These are phyloP conservation scores for Fusarium abutilonis DNA, from an alignment of 2,329 filamentous ascomycete genomes.

Conservation along the genomic window DNA sequence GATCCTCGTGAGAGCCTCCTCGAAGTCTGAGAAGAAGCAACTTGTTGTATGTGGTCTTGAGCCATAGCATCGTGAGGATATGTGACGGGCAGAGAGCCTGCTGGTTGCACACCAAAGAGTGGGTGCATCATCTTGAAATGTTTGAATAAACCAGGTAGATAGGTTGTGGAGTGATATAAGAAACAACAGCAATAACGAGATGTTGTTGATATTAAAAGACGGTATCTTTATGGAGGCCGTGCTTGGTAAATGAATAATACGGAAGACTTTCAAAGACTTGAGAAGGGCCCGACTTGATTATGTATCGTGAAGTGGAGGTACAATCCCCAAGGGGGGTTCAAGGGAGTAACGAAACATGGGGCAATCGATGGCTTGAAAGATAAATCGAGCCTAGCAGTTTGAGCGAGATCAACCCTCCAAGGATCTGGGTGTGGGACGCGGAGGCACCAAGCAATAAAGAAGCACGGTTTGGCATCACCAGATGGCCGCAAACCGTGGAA, in stretches of 20 bases:
- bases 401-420: slow-evolving; percentile 51
- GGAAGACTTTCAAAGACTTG: slow-evolving; percentile 6
- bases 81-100: slow-evolving; percentile 42
- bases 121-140: slow-evolving; percentile 48
- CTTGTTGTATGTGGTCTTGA: slow-evolving; percentile 64
- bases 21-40: slow-evolving; percentile 57
- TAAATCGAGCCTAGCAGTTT: slow-evolving; percentile 51
- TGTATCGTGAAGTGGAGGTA: slow-evolving; percentile 46
- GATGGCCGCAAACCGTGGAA: slow-evolving; percentile 49
- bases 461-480: slow-evolving; percentile 41
- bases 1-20: slow-evolving; percentile 61
- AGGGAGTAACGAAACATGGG: slow-evolving; percentile 50
- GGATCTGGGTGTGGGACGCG: slow-evolving; percentile 52
- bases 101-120: slow-evolving; percentile 41
- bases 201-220: slow-evolving; percentile 1
- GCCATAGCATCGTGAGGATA: slow-evolving; percentile 55
- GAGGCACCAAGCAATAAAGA: slow-evolving; percentile 45
- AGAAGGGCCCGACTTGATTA: slow-evolving; percentile 45
- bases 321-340: slow-evolving; percentile 41
- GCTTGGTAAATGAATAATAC: slow-evolving; percentile 8
- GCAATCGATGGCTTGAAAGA: slow-evolving; percentile 50
- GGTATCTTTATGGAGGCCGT: slow-evolving; percentile 1
- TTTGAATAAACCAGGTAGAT: not conserved
- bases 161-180: not conserved
- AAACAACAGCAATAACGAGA: not conserved